These are phyloP conservation scores for Microdochium bolleyi DNA, from an alignment of 2,329 filamentous ascomycete species.

Conservation along the genomic window DNA sequence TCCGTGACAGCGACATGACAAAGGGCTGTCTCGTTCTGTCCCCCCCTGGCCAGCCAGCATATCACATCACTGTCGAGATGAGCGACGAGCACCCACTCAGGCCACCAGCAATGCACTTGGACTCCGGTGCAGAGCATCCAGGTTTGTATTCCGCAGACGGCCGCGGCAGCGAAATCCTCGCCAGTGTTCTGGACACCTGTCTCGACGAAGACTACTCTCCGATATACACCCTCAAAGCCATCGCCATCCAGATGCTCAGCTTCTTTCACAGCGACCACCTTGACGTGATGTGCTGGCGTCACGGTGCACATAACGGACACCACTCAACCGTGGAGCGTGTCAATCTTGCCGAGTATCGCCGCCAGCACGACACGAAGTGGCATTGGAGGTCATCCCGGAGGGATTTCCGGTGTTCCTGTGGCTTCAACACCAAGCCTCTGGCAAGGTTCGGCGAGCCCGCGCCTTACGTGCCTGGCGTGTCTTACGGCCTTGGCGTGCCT, in stretches of 20 bases:
- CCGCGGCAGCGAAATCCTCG: conserved; percentile 38
- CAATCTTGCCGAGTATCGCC: conserved; percentile 16
- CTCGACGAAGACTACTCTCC: conserved; percentile 33
- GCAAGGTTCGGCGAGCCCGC: too few species aligned
- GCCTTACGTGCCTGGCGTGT: too few species aligned
- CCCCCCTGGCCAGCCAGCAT: conserved; percentile 24
- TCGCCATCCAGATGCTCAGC: conserved; percentile 42
- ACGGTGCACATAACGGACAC: too few species aligned
- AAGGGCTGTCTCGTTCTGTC: conserved; percentile 34
- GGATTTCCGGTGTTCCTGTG: conserved; percentile 17
- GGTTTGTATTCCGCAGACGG: conserved; percentile 36
- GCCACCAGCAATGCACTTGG: conserved; percentile 29
- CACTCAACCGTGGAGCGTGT: conserved; percentile 12
- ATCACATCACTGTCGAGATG: conserved; percentile 35
- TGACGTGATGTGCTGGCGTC: conserved; percentile 28
- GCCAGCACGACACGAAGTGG: too few species aligned
- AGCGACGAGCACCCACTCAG: conserved; percentile 24
- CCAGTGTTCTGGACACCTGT: too few species aligned
- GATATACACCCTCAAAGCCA: conserved; percentile 39
- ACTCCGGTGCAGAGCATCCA: conserved; percentile 32
- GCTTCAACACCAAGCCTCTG: conserved; percentile 7
- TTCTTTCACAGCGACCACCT: conserved; percentile 39
- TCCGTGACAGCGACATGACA: conserved; percentile 24
- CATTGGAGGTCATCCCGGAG: too few species aligned
- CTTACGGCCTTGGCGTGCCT: not conserved